Evolutionary conservation across 371 early-diverging fungal genomes (phyloP).

Genomic region (Mucor plumbeus): DNA sequence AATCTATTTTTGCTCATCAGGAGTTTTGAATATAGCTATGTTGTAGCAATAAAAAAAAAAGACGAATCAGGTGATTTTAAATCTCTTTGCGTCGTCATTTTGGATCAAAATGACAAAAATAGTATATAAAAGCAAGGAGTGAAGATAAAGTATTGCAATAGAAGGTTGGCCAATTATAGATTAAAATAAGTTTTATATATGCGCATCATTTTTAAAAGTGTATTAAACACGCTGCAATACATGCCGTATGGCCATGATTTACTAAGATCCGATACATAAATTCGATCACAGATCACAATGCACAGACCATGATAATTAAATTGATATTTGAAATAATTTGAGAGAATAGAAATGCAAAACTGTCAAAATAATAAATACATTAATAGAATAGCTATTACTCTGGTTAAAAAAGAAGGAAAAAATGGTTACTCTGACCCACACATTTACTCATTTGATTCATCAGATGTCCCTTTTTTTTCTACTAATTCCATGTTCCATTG

Average conservation of each 20-base stretch:
- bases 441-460: constrained; percentile 15
- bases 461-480: constrained; percentile 13
- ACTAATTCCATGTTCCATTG: neutral
- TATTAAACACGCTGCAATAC: neutral
- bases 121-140: neutral
- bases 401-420: neutral
- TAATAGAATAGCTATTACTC: no score
- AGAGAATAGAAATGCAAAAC: neutral
- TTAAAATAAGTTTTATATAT: neutral
- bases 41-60: neutral
- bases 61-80: neutral
- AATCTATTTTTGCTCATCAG: neutral
- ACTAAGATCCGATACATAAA: neutral
- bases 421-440: neutral
- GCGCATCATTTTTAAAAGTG: neutral
- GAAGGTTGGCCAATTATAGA: neutral
- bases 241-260: neutral
- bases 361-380: neutral
- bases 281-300: neutral
- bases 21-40: neutral
- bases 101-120: constrained; percentile 2
- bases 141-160: neutral
- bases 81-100: neutral
- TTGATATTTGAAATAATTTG: no score
- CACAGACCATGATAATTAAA: constrained; percentile 1